phyloP scores from a whole-genome alignment of 2,329 filamentous ascomycete genomes.

The Pseudogymnoascus sp. region DNA sequence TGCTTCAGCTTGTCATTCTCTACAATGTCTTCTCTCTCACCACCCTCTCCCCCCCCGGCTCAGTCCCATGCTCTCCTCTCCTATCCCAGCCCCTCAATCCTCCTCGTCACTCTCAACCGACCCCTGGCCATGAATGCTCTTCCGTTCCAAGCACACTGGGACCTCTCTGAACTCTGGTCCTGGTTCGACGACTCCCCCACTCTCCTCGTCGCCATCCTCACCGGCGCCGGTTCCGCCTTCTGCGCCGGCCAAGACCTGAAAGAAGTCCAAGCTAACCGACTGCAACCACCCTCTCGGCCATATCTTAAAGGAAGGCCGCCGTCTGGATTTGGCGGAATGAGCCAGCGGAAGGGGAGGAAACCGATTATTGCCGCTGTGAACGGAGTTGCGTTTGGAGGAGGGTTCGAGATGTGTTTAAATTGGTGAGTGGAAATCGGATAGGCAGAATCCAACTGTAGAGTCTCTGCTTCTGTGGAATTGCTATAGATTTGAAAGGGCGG shows the following conservation, averaged over 20 bases:
- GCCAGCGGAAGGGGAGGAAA: slow-evolving; percentile 51
- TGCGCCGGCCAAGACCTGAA: slow-evolving; percentile 51
- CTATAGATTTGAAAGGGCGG: slow-evolving; percentile 26
- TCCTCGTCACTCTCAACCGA: slow-evolving; percentile 50
- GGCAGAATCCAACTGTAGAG: neutral
- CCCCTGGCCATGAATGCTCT: slow-evolving; percentile 43
- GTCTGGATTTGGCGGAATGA: slow-evolving; percentile 50
- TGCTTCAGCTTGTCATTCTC: neutral
- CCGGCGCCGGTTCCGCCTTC: slow-evolving; percentile 48
- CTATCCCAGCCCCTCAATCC: slow-evolving; percentile 41
- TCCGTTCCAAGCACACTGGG: slow-evolving; percentile 39
- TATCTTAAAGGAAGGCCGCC: slow-evolving; percentile 36
- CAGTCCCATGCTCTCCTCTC: slow-evolving; percentile 31
- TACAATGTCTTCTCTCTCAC: neutral
- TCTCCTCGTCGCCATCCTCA: slow-evolving; percentile 44
- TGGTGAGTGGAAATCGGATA: slow-evolving; percentile 35
- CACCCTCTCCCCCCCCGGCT: slow-evolving; percentile 18
- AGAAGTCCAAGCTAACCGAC: slow-evolving; percentile 1
- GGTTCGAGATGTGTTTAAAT: slow-evolving; percentile 50
- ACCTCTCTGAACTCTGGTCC: slow-evolving; percentile 43
- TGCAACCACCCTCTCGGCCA: slow-evolving; percentile 21
- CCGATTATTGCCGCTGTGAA: slow-evolving; percentile 56
- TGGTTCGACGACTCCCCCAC: slow-evolving; percentile 49
- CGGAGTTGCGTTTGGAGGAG: slow-evolving; percentile 50
- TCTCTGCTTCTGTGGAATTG: neutral